phyloP scores from a whole-genome alignment of 345 rosid genomes.

The Dipteronia dyeriana region DNA sequence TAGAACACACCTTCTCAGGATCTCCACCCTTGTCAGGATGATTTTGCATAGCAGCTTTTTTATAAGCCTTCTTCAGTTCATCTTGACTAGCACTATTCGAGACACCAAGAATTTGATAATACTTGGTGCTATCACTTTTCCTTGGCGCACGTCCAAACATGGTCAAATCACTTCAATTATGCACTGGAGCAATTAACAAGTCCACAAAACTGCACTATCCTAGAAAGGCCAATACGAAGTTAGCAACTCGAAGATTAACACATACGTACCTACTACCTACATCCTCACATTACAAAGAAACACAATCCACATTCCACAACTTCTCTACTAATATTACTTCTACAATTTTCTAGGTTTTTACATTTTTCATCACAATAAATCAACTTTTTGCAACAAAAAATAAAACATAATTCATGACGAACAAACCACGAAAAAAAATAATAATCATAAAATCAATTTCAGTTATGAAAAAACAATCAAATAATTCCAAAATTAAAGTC shows the following conservation, averaged over 20 bases:
- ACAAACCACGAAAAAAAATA: neutral
- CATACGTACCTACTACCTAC: neutral
- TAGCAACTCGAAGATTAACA: too few relatives aligned
- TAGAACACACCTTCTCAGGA: slow-evolving; percentile 50
- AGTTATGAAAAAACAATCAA: neutral
- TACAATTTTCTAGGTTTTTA: neutral
- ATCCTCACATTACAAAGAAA: too few relatives aligned
- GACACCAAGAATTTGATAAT: slow-evolving; percentile 50
- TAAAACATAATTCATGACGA: too few relatives aligned
- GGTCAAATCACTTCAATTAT: slow-evolving; percentile 29
- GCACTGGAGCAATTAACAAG: neutral
- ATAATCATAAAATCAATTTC: neutral
- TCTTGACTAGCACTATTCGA: slow-evolving; percentile 46
- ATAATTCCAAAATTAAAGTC: neutral
- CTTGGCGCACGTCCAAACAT: slow-evolving; percentile 54
- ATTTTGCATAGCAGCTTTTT: slow-evolving; percentile 59
- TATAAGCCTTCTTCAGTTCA: slow-evolving; percentile 64
- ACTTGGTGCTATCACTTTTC: slow-evolving; percentile 42
- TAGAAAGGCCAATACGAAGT: neutral
- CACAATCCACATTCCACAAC: too few relatives aligned
- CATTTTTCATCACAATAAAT: neutral
- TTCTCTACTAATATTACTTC: neutral
- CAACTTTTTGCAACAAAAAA: neutral
- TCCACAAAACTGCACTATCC: slow-evolving; percentile 9
- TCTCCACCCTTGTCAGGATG: slow-evolving; percentile 78